Evolutionary conservation across 202 grass and related monocot genomes (phyloP).

Genomic region (Schoenoplectus tabernaemontani): DNA sequence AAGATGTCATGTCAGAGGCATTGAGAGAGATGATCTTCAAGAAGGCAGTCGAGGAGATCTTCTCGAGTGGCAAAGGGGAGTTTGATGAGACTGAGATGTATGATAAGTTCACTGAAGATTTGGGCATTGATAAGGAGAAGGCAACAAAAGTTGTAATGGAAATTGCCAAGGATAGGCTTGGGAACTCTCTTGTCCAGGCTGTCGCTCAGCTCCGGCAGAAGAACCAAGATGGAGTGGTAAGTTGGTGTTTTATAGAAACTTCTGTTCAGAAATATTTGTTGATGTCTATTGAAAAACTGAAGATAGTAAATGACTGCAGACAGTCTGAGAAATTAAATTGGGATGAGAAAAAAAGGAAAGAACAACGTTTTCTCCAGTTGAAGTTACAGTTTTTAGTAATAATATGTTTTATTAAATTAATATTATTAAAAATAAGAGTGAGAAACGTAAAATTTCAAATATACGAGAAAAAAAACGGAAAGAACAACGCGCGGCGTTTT

Average conservation of each 20-base stretch:
- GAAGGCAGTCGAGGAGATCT: constrained; percentile 67
- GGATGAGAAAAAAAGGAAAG: not conserved
- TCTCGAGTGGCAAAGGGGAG: constrained; percentile 82
- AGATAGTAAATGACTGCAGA: not conserved
- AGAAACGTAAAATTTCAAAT: too few species aligned
- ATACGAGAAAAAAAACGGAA: too few species aligned
- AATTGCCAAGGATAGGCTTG: constrained; percentile 64
- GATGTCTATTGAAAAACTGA: not conserved
- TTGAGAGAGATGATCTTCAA: constrained; percentile 74
- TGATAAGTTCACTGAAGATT: constrained; percentile 66
- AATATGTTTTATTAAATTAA: too few species aligned
- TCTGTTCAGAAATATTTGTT: not conserved
- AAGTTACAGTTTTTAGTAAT: too few species aligned
- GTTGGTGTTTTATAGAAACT: constrained; percentile 1
- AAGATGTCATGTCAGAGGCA: constrained; percentile 62
- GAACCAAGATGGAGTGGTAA: constrained; percentile 76
- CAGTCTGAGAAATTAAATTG: not conserved
- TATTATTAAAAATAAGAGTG: too few species aligned
- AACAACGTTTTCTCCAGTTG: not conserved
- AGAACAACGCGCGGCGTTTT: too few species aligned
- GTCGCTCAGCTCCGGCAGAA: constrained; percentile 70
- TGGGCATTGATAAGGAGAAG: constrained; percentile 72
- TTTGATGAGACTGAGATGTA: constrained; percentile 82
- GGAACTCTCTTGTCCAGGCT: constrained; percentile 73
- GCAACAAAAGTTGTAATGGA: constrained; percentile 60